Percentiles rank a stretch among this genome's conserved stretches.
Evolutionary conservation across 176 grass and related monocot species (phyloP).

Genomic region (Oryza meyeriana): DNA sequence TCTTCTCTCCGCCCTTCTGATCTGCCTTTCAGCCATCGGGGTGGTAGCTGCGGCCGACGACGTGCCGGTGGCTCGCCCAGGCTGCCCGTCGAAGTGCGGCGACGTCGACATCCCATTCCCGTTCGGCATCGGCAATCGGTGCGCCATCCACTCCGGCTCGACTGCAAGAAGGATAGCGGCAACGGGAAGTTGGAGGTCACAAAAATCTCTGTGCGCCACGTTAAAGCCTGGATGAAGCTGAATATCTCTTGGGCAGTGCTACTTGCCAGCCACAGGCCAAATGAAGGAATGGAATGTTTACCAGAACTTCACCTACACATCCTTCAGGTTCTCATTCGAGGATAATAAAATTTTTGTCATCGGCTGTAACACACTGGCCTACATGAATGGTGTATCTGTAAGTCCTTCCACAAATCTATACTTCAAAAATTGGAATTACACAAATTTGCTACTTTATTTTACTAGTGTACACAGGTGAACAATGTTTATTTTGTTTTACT

Average conservation of each 20-base stretch:
- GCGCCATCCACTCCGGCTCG: neutral
- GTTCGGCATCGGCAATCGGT: neutral
- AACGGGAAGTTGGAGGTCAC: neutral
- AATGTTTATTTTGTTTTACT: no score
- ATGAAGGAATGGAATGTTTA: rapidly evolving
- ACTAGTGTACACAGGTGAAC: no score
- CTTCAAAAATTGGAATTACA: neutral
- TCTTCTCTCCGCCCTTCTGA: neutral
- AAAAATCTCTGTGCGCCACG: neutral
- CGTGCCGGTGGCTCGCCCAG: neutral
- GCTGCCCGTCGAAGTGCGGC: neutral
- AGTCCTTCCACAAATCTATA: neutral
- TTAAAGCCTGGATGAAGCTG: neutral
- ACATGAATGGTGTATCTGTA: neutral
- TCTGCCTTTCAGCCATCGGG: neutral
- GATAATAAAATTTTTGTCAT: constrained; percentile 5
- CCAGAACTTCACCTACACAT: neutral
- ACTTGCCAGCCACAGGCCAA: rapidly evolving
- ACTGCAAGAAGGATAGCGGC: neutral
- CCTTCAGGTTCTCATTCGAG: neutral
- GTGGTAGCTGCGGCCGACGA: neutral
- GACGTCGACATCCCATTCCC: neutral
- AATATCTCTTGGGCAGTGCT: neutral
- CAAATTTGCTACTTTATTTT: no score
- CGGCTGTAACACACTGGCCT: constrained; percentile 6